Percentiles rank a stretch among this genome's conserved stretches.
These are phyloP conservation scores for Crithidia sp. DNA, from an alignment of 208 protist genomes.

Conservation along the genomic window DNA sequence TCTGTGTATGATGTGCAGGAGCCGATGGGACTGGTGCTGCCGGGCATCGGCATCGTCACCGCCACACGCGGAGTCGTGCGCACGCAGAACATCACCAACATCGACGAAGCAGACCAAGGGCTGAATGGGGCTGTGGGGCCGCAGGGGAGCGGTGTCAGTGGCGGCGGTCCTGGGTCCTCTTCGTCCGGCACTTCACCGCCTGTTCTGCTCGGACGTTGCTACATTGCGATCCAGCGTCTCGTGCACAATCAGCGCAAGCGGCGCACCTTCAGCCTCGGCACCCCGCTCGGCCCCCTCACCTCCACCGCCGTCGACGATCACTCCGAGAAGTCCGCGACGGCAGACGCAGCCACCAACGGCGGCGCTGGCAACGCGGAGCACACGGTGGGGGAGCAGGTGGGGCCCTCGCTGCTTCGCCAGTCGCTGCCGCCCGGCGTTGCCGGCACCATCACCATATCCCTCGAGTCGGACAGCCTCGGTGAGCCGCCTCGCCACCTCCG, in stretches of 20 bases:
- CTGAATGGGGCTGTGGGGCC: too few relatives aligned
- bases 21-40: conserved; percentile 35
- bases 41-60: conserved; percentile 29
- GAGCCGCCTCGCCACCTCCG: conserved; percentile 28
- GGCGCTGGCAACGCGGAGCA: neutral
- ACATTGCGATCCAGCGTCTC: conserved; percentile 67
- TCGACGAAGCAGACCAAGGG: conserved; percentile 14
- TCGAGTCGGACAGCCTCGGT: conserved; percentile 67
- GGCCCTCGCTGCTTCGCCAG: conserved; percentile 28
- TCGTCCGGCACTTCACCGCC: conserved; percentile 19
- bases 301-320: neutral
- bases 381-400: conserved; percentile 9
- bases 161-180: conserved; percentile 4
- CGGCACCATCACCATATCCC: conserved; percentile 71
- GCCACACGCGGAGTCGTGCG: conserved; percentile 30
- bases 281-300: conserved; percentile 18
- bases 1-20: conserved; percentile 59
- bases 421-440: conserved; percentile 48
- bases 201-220: conserved; percentile 68
- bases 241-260: conserved; percentile 51
- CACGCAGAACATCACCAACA: neutral
- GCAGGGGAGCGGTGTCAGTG: too few relatives aligned
- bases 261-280: conserved; percentile 47
- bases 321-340: neutral
- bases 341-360: neutral